Evolutionary conservation across 305 asterid species (phyloP).

Genomic region (Fraxinus xanthoxyloides): DNA sequence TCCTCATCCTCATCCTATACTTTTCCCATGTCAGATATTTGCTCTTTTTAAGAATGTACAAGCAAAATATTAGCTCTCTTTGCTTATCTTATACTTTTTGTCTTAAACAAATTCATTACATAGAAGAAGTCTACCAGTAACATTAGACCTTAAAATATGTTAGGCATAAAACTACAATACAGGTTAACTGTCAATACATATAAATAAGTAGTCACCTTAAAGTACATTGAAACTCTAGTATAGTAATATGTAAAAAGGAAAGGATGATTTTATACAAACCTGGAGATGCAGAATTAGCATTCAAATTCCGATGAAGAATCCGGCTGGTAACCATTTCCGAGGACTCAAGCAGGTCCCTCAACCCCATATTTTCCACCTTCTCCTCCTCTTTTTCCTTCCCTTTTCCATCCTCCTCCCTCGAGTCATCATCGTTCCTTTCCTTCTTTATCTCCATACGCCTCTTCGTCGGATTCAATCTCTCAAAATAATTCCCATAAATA

Average conservation of each 20-base stretch:
- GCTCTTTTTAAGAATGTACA: neutral
- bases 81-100: neutral
- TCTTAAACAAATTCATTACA: no score
- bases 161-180: neutral
- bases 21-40: neutral
- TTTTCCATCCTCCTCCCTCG: slow-evolving; percentile 20
- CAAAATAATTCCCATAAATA: slow-evolving; percentile 90
- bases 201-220: neutral
- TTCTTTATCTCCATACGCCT: slow-evolving; percentile 19
- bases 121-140: no score
- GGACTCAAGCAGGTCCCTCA: slow-evolving; percentile 77
- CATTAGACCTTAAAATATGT: no score
- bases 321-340: slow-evolving; percentile 46
- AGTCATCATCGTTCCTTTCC: slow-evolving; percentile 22
- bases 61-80: neutral
- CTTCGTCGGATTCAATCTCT: slow-evolving; percentile 50
- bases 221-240: neutral
- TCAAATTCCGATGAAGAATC: slow-evolving; percentile 50
- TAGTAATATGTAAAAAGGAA: slow-evolving; percentile 1
- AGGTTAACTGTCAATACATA: neutral
- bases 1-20: neutral
- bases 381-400: slow-evolving; percentile 30
- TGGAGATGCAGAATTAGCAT: slow-evolving; percentile 40
- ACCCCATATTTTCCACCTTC: slow-evolving; percentile 54
- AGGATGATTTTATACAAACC: slow-evolving; percentile 22